phyloP scores from a whole-genome alignment of 805 yeast genomes.

The Candida pini region DNA sequence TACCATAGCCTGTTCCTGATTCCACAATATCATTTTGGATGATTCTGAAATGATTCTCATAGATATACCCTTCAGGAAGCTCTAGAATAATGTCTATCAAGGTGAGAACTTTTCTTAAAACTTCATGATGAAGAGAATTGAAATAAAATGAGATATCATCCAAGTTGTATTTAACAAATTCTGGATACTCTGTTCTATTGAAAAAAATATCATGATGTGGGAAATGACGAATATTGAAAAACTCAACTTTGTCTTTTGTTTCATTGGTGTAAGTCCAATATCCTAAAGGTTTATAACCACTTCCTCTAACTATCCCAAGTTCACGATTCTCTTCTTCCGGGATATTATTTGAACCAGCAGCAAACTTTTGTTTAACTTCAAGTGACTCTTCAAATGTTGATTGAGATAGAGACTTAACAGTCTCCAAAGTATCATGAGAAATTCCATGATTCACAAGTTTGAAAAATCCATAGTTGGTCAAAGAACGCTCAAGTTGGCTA shows the following conservation, averaged over 20 bases:
- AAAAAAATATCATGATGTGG: constrained; percentile 30
- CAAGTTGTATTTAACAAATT: constrained; percentile 33
- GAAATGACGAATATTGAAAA: constrained; percentile 38
- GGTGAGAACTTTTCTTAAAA: constrained; percentile 31
- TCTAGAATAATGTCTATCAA: constrained; percentile 41
- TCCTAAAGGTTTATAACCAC: constrained; percentile 43
- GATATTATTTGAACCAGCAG: constrained; percentile 30
- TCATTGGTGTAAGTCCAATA: constrained; percentile 43
- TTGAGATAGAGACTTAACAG: constrained; percentile 36
- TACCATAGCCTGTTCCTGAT: constrained; percentile 36
- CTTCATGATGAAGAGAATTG: constrained; percentile 31
- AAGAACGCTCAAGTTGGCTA: constrained; percentile 31
- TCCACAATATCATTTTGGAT: constrained; percentile 25
- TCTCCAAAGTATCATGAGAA: constrained; percentile 26
- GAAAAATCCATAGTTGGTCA: constrained; percentile 40
- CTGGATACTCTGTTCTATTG: constrained; percentile 32
- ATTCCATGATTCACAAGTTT: constrained; percentile 38
- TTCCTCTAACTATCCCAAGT: constrained; percentile 42
- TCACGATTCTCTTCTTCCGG: constrained; percentile 24
- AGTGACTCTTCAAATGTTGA: constrained; percentile 35
- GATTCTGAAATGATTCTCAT: constrained; percentile 31
- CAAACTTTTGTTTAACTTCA: constrained; percentile 31
- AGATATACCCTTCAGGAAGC: constrained; percentile 41
- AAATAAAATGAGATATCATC: constrained; percentile 36
- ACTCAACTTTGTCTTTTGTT: constrained; percentile 38